phyloP scores from a whole-genome alignment of 257 asterid species.

The Lycium barbarum region DNA sequence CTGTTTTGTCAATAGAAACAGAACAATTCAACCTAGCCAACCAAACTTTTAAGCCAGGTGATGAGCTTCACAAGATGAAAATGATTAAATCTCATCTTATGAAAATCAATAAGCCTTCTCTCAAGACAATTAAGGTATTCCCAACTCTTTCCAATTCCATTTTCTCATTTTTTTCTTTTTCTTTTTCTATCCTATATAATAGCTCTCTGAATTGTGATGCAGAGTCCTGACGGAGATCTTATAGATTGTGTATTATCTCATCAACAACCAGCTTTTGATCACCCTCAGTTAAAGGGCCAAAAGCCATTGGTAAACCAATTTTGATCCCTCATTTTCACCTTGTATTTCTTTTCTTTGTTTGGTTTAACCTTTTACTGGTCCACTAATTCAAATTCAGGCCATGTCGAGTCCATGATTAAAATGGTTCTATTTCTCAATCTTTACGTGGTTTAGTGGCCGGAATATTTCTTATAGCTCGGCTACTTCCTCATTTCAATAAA shows the following conservation, averaged over 20 bases:
- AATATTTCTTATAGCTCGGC: neutral
- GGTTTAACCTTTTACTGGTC: too few species aligned
- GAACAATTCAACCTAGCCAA: conserved; percentile 44
- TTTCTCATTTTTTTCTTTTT: conserved; percentile 5
- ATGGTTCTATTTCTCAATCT: neutral
- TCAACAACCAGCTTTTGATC: conserved; percentile 92
- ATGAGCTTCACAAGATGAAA: conserved; percentile 54
- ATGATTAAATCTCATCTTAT: conserved; percentile 58
- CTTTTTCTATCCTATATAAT: neutral
- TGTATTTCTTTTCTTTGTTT: too few species aligned
- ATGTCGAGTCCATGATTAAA: neutral
- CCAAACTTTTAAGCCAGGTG: conserved; percentile 61
- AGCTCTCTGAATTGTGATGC: conserved; percentile 26
- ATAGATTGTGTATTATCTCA: conserved; percentile 82
- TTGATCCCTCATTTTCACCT: neutral
- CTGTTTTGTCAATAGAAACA: conserved; percentile 46
- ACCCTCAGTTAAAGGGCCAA: conserved; percentile 78
- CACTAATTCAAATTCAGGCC: neutral
- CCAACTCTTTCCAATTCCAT: conserved; percentile 30
- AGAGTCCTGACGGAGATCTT: conserved; percentile 96
- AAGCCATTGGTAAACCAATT: conserved; percentile 66
- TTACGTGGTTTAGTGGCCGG: neutral
- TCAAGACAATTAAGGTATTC: conserved; percentile 76
- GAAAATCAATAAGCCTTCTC: conserved; percentile 75
- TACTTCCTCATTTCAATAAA: neutral